Evolutionary conservation across 345 rosid genomes (phyloP).

Genomic region (Eucalyptus regnans): DNA sequence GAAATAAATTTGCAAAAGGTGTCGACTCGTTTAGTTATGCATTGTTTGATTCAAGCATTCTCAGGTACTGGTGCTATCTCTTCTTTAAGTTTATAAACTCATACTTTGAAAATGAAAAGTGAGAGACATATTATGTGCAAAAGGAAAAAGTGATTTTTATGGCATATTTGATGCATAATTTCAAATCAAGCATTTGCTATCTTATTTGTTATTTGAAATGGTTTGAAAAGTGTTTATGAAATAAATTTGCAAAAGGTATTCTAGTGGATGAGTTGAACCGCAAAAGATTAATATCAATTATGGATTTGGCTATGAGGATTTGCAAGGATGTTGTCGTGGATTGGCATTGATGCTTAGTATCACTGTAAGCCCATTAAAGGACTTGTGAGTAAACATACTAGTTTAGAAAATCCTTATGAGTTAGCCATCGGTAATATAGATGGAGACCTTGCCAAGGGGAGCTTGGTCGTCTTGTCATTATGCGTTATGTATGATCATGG

Average conservation of each 20-base stretch:
- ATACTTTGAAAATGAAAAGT: background rate
- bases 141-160: background rate
- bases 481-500: background rate
- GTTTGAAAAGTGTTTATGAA: too few species aligned
- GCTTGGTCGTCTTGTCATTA: background rate
- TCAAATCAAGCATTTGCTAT: background rate
- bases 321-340: background rate
- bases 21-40: too few species aligned
- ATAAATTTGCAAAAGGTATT: background rate
- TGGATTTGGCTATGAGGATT: background rate
- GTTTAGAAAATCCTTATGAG: background rate
- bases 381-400: background rate
- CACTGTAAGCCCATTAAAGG: background rate
- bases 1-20: too few species aligned
- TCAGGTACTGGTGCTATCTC: background rate
- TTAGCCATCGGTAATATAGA: background rate
- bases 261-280: background rate
- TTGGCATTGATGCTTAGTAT: background rate
- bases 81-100: background rate
- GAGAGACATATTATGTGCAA: background rate
- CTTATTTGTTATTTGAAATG: background rate
- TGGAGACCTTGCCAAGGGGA: background rate
- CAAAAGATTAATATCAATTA: background rate
- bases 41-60: background rate
- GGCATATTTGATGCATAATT: too few species aligned